phyloP scores from a whole-genome alignment of 2,329 filamentous ascomycete genomes.

The Neocucurbitaria cava region DNA sequence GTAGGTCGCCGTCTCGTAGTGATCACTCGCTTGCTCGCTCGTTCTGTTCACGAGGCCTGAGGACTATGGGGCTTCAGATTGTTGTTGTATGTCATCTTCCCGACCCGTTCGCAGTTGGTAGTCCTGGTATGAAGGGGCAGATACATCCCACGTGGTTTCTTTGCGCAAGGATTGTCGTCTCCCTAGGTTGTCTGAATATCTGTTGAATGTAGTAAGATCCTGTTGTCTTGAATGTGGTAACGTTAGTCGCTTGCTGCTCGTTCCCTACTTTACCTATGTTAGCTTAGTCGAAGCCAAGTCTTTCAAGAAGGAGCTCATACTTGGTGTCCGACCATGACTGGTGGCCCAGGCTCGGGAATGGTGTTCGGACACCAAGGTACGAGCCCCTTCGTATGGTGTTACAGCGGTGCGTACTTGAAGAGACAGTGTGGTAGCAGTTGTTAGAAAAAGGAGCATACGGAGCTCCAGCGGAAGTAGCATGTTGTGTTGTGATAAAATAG shows the following conservation, averaged over 20 bases:
- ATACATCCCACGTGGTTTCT: background rate
- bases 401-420: slow-evolving; percentile 14
- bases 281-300: background rate
- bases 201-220: background rate
- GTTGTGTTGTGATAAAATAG: background rate
- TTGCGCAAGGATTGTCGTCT: background rate
- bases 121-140: slow-evolving; percentile 4
- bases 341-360: too few species aligned
- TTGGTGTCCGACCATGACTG: too few species aligned
- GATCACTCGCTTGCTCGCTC: slow-evolving; percentile 9
- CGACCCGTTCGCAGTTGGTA: slow-evolving; percentile 22
- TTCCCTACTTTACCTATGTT: slow-evolving; percentile 5
- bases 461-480: slow-evolving; percentile 24
- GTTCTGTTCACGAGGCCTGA: slow-evolving; percentile 5
- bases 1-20: slow-evolving; percentile 24
- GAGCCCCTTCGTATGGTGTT: too few species aligned
- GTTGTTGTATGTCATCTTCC: slow-evolving; percentile 11
- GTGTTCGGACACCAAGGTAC: too few species aligned
- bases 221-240: background rate
- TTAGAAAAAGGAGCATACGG: slow-evolving; percentile 19
- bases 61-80: background rate
- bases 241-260: background rate
- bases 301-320: too few species aligned
- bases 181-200: background rate
- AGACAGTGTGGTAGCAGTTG: slow-evolving; percentile 10